phyloP scores from a whole-genome alignment of 2,329 filamentous ascomycete species.

The Phialophora verrucosa region DNA sequence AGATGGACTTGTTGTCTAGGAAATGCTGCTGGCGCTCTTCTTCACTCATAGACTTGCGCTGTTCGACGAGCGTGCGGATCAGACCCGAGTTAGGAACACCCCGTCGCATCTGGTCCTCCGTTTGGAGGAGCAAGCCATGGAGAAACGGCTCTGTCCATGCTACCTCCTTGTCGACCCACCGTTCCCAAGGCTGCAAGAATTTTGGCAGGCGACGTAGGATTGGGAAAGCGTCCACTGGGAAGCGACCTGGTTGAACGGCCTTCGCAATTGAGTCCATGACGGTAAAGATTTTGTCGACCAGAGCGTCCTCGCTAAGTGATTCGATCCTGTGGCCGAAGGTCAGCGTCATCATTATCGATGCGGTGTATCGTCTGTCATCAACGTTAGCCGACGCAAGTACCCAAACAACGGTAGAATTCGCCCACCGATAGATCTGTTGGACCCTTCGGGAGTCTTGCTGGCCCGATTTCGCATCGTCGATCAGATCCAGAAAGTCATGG shows the following conservation, averaged over 20 bases:
- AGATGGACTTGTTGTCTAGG: neutral
- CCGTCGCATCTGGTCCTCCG: neutral
- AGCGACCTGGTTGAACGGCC: neutral
- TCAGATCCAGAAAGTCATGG: neutral
- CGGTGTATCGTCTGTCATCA: neutral
- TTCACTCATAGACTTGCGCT: neutral
- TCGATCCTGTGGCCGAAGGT: slow-evolving; percentile 1
- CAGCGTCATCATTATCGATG: slow-evolving; percentile 5
- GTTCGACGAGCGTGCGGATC: neutral
- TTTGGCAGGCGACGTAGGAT: neutral
- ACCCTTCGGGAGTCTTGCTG: neutral
- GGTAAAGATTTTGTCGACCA: neutral
- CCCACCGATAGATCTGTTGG: neutral
- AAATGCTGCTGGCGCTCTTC: neutral
- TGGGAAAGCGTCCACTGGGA: neutral
- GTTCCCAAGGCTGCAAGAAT: neutral
- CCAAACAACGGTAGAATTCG: too few species aligned
- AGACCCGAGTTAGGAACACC: neutral
- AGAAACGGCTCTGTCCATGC: neutral
- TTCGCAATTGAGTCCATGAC: neutral
- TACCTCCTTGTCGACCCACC: neutral
- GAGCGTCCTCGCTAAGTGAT: neutral
- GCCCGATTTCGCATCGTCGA: neutral
- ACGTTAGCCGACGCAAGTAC: too few species aligned
- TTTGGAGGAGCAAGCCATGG: neutral